Conservation (phyloP, 768 basidiomycete species). For the Suillus clintonianus region DNA sequence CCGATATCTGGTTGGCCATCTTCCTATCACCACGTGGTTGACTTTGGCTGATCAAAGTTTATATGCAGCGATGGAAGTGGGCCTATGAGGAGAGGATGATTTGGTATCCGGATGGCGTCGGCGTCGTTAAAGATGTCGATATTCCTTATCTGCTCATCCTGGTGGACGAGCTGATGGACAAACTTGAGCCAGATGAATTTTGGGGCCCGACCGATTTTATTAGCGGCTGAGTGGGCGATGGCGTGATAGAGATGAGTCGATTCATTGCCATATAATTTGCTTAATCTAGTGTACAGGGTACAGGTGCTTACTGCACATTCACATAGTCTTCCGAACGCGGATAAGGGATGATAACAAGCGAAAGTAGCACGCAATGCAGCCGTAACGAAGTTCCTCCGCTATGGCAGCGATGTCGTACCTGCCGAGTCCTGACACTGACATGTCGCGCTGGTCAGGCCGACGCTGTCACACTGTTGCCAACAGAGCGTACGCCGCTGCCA, state of each 20-base stretch:
- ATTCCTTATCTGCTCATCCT: constrained; percentile 41
- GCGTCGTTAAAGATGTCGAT: constrained; percentile 40
- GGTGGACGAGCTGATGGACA: constrained; percentile 38
- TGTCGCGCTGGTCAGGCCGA: not conserved
- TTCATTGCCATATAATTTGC: not conserved
- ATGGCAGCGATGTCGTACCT: not conserved
- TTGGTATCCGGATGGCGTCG: constrained; percentile 48
- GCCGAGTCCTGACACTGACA: not conserved
- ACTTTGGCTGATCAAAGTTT: not conserved
- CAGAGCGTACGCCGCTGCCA: not conserved
- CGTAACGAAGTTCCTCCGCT: not conserved
- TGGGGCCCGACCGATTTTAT: constrained; percentile 3
- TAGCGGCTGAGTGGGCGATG: not conserved
- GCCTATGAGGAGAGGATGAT: constrained; percentile 52
- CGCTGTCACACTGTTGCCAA: not conserved
- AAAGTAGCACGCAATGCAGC: not conserved
- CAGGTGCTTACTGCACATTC: not conserved
- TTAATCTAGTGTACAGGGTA: not conserved
- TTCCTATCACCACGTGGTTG: not conserved
- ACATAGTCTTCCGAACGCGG: not conserved
- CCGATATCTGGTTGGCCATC: constrained; percentile 56
- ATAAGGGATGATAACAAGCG: constrained; percentile 2
- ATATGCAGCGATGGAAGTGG: constrained; percentile 72
- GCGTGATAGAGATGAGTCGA: not conserved
- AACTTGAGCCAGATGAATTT: constrained; percentile 1